Evolutionary conservation across 495 filamentous ascomycete species (phyloP).

Genomic region (Niebla homalea): DNA sequence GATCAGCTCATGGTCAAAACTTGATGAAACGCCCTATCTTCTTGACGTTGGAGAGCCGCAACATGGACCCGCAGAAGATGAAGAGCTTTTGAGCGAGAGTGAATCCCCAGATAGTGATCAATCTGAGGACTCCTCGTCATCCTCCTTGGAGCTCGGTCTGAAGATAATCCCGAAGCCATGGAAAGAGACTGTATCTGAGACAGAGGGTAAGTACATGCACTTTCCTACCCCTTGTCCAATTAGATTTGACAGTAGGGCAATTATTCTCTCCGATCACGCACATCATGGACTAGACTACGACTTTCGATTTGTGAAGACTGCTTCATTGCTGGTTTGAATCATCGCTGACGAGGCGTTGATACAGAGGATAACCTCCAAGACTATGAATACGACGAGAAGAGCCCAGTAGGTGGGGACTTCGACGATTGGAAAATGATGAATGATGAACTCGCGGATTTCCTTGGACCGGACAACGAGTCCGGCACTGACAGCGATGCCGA

Average conservation of each 20-base stretch:
- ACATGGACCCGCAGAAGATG: conserved; percentile 28
- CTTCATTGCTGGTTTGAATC: too few relatives aligned
- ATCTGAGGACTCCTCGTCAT: conserved; percentile 32
- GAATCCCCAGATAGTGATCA: conserved; percentile 25
- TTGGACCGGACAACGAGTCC: conserved; percentile 44
- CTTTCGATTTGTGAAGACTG: not conserved
- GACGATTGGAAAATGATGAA: conserved; percentile 52
- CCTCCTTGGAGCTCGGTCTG: conserved; percentile 27
- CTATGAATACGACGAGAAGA: conserved; percentile 36
- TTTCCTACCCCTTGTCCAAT: too few relatives aligned
- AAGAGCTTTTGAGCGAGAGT: conserved; percentile 20
- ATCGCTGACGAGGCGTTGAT: too few relatives aligned
- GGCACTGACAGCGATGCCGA: conserved; percentile 25
- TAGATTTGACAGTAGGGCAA: too few relatives aligned
- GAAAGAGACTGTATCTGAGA: conserved; percentile 17
- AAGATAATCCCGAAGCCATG: conserved; percentile 21
- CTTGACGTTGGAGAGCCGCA: conserved; percentile 40
- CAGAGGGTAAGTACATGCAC: too few relatives aligned
- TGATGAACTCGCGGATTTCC: conserved; percentile 66
- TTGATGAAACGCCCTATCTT: conserved; percentile 64
- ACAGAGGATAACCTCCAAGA: conserved; percentile 9
- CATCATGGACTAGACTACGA: conserved; percentile 19
- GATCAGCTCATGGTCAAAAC: conserved; percentile 60
- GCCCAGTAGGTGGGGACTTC: conserved; percentile 39
- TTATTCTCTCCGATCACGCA: too few relatives aligned